Conservation (phyloP, 2,329 filamentous ascomycete species). For the Fusarium caatingaense region DNA sequence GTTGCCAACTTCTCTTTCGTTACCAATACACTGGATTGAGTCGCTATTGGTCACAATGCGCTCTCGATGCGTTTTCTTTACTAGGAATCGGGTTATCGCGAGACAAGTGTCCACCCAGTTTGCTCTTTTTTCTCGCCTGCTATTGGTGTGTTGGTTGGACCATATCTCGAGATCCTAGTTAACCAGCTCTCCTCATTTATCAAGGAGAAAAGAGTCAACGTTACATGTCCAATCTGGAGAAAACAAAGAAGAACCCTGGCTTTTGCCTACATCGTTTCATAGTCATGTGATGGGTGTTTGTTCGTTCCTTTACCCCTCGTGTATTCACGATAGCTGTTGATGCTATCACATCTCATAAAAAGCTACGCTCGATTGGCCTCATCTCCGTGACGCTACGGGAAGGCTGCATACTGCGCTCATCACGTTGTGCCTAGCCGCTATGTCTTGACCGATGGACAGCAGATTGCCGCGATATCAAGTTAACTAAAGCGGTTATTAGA, state of each 20-base stretch:
- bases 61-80: not conserved
- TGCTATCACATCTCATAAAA: constrained; percentile 43
- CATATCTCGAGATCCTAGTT: constrained; percentile 2
- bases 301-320: not conserved
- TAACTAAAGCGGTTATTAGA: not conserved
- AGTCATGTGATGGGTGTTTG: constrained; percentile 15
- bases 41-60: constrained; percentile 5
- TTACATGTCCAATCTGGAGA: constrained; percentile 3
- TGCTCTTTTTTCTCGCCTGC: constrained; percentile 4
- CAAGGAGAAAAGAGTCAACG: not conserved
- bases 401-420: constrained; percentile 21
- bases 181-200: constrained; percentile 1
- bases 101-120: constrained; percentile 25
- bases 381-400: constrained; percentile 31
- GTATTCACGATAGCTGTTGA: not conserved
- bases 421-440: constrained; percentile 1
- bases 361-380: constrained; percentile 16
- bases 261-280: constrained; percentile 1
- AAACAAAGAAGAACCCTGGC: not conserved
- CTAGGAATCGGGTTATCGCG: constrained; percentile 3
- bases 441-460: not conserved
- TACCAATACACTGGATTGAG: constrained; percentile 13
- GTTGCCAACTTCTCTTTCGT: constrained; percentile 24
- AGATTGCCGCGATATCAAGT: constrained; percentile 18
- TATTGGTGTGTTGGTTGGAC: constrained; percentile 34